Evolutionary conservation across 2,329 filamentous ascomycete species (phyloP).

Genomic region (Xylaria sp.): DNA sequence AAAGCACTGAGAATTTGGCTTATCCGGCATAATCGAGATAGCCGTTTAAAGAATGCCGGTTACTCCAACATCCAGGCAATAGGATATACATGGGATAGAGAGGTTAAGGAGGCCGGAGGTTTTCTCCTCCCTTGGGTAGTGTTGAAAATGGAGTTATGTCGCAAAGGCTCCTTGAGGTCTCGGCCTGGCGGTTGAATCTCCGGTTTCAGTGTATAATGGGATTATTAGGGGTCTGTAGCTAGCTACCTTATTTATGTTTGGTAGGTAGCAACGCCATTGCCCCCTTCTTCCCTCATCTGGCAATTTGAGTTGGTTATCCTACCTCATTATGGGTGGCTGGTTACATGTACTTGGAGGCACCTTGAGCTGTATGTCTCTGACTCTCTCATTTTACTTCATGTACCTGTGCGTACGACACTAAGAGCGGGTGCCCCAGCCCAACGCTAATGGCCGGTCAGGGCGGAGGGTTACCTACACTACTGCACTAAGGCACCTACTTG

Average conservation of each 20-base stretch:
- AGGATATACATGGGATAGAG: not conserved
- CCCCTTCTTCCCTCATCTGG: no score
- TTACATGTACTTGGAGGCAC: not conserved
- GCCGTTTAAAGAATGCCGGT: not conserved
- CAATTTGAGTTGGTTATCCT: not conserved
- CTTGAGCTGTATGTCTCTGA: not conserved
- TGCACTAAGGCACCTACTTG: not conserved
- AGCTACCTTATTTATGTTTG: no score
- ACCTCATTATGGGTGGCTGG: not conserved
- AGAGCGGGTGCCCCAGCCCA: not conserved
- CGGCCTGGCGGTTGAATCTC: not conserved
- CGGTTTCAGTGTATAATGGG: conserved; percentile 2
- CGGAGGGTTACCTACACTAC: not conserved
- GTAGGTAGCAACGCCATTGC: no score
- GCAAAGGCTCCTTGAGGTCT: not conserved
- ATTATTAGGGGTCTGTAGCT: not conserved
- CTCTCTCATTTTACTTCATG: not conserved
- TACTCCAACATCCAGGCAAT: not conserved
- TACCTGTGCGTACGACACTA: conserved; percentile 1
- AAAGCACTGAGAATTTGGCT: not conserved
- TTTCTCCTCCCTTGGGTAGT: conserved; percentile 2
- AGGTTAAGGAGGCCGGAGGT: not conserved
- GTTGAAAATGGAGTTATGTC: conserved; percentile 10
- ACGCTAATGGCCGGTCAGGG: conserved; percentile 4
- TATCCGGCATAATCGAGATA: not conserved